phyloP scores from a whole-genome alignment of 2,329 filamentous ascomycete genomes.

The Harringtonia aguacate region DNA sequence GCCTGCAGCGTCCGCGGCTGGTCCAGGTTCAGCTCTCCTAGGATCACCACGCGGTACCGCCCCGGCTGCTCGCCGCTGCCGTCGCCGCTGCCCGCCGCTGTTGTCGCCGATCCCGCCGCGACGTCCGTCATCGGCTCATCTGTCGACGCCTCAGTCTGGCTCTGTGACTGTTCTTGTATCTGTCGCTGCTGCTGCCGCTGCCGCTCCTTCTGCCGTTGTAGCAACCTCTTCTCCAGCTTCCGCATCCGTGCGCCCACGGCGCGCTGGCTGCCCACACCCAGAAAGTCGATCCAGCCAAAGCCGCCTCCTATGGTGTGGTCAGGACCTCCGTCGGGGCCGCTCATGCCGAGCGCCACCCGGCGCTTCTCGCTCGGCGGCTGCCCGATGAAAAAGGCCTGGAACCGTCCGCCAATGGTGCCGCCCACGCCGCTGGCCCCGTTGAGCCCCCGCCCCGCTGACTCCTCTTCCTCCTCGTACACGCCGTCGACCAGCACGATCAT shows the following conservation, averaged over 20 bases:
- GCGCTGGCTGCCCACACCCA: constrained; percentile 82
- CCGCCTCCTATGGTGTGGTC: constrained; percentile 61
- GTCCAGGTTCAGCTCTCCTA: constrained; percentile 82
- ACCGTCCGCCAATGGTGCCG: constrained; percentile 83
- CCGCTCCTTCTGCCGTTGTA: constrained; percentile 28
- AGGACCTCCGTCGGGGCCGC: constrained; percentile 43
- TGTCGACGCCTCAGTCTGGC: constrained; percentile 14
- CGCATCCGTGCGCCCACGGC: constrained; percentile 77
- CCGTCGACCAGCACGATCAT: constrained; percentile 96
- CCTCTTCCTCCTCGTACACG: constrained; percentile 89
- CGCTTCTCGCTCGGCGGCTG: constrained; percentile 86
- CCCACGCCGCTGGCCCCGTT: constrained; percentile 75
- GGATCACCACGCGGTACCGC: constrained; percentile 54
- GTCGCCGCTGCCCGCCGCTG: background rate
- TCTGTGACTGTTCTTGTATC: constrained; percentile 13
- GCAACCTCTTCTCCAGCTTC: constrained; percentile 59
- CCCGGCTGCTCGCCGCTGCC: constrained; percentile 9
- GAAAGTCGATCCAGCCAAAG: constrained; percentile 95
- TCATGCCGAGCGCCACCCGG: constrained; percentile 65
- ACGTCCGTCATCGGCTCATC: too few relatives aligned
- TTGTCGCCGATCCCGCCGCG: too few relatives aligned
- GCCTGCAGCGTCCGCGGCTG: constrained; percentile 72
- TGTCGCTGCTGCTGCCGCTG: constrained; percentile 7
- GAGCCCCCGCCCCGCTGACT: constrained; percentile 55
- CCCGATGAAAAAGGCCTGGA: constrained; percentile 82